Base-by-base conservation (phyloP, 176 grass and related monocot genomes). In the Chloris gayana region DNA sequence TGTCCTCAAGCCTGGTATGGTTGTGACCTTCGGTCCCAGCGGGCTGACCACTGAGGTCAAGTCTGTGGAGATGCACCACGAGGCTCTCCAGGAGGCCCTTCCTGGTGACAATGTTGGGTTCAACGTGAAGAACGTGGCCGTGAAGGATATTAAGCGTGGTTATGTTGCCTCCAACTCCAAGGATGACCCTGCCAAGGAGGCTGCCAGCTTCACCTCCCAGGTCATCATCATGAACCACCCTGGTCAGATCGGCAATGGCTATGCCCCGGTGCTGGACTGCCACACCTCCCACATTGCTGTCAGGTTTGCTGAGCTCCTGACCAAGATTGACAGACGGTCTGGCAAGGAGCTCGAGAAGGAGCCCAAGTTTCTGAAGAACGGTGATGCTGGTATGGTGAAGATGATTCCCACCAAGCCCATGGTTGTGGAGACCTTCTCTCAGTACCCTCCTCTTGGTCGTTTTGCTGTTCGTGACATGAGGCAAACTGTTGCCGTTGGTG, bases 211-310 rank as follows among this genome's bases (percentile, higher is more conserved):
- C 86, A 91, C 87, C 41, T 77, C 92, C 77, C 92, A 94, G 86
- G 92, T 94, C 58, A 94, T 94, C 64, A 94, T 94, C 87, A 94
- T 94, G 89, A 92, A 95, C 79, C 93, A 95, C 82, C 93, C 93
- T 67, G 93, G 93, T 0, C 93, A 95, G 74, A 95, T 95, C 2
- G 89, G 93, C 74, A 92, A 96, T 9, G 93, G 87, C 7, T 96
- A 92, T 4, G 87, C 93, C 17, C 93, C 93, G 18, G 93, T 95
- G 58, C 79, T 95, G 0, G 89, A 95, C 75, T 95, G 90, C 79
- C 93, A 92, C 90, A 95, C 93, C 18, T 95, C 90, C 5, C 90
- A 95, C 79, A 95, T 95, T 67, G 93, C 93, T 8, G 89, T 95
- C 9, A 95, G 92, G 90, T 95, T 95, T 22, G 82, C 87, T 54